Conservation (phyloP, 345 rosid genomes). For the Hibiscus syriacus region DNA sequence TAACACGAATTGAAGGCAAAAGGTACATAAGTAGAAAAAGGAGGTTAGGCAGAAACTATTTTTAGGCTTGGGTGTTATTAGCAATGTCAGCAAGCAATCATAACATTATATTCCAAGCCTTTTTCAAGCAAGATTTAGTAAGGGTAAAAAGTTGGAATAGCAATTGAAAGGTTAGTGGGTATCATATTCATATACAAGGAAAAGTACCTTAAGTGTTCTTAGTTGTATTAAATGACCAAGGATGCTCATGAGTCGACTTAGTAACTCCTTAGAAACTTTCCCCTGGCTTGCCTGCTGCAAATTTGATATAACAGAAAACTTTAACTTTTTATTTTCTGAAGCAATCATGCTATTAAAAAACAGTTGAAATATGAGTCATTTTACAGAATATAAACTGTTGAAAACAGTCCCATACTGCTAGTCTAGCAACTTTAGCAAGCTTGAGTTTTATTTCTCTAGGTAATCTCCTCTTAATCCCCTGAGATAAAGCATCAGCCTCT, state of each 20-base stretch:
- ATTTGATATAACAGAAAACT: slow-evolving; percentile 40
- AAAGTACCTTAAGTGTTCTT: slow-evolving; percentile 81
- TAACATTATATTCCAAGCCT: not conserved
- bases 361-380: not conserved
- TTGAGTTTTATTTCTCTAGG: slow-evolving; percentile 61
- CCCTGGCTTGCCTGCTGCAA: no score
- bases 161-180: no score
- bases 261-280: no score
- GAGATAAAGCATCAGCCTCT: slow-evolving; percentile 71
- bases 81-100: not conserved
- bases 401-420: slow-evolving; percentile 41
- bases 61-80: not conserved
- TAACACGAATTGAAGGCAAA: not conserved
- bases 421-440: no score
- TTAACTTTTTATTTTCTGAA: not conserved
- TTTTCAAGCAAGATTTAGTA: not conserved
- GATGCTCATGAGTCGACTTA: no score
- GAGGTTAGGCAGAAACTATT: no score
- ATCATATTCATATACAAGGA: not conserved
- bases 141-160: not conserved
- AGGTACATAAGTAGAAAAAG: not conserved
- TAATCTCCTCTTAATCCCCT: slow-evolving; percentile 68
- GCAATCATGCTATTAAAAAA: not conserved
- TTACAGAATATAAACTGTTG: not conserved
- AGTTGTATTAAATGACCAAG: no score